These are phyloP conservation scores for Microbotryum intermedium DNA, from an alignment of 1,284 basidiomycete species.

Conservation along the genomic window DNA sequence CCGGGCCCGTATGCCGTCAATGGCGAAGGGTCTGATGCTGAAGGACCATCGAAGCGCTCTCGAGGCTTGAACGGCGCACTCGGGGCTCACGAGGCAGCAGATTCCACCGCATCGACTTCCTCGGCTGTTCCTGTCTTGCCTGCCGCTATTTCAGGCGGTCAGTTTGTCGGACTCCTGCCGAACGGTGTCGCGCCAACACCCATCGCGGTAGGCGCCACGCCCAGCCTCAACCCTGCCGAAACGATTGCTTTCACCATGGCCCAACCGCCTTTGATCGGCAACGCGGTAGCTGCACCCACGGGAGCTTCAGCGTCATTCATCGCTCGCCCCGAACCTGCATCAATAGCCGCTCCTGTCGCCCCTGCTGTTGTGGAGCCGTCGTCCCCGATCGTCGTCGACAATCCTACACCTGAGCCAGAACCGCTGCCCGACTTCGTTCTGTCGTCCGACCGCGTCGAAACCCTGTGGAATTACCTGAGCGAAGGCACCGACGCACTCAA, in stretches of 20 bases:
- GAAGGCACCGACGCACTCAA: conserved; percentile 53
- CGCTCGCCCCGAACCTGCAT: neutral
- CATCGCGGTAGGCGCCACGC: too few relatives aligned
- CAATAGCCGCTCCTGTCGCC: neutral
- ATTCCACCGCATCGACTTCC: conserved; percentile 1
- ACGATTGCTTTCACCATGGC: too few relatives aligned
- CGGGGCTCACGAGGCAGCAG: neutral
- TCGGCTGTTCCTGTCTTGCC: too few relatives aligned
- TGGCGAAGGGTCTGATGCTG: conserved; percentile 1
- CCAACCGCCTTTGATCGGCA: neutral
- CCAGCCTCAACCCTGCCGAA: too few relatives aligned
- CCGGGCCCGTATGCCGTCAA: neutral
- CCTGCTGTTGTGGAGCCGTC: neutral
- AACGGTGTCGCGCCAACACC: neutral
- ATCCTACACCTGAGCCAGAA: conserved; percentile 29
- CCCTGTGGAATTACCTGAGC: conserved; percentile 47
- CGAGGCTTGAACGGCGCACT: conserved; percentile 3
- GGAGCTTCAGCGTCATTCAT: conserved; percentile 8
- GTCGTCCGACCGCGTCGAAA: conserved; percentile 45
- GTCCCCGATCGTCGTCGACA: conserved; percentile 13
- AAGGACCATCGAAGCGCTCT: conserved; percentile 20
- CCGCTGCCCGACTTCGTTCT: conserved; percentile 49
- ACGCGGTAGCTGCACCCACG: neutral
- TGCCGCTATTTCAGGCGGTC: neutral
- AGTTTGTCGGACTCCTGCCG: neutral